Evolutionary conservation across 768 basidiomycete genomes (phyloP), one percentile per base, ranked within the genome.

Genomic region (Tricholoma hemisulphureum): DNA sequence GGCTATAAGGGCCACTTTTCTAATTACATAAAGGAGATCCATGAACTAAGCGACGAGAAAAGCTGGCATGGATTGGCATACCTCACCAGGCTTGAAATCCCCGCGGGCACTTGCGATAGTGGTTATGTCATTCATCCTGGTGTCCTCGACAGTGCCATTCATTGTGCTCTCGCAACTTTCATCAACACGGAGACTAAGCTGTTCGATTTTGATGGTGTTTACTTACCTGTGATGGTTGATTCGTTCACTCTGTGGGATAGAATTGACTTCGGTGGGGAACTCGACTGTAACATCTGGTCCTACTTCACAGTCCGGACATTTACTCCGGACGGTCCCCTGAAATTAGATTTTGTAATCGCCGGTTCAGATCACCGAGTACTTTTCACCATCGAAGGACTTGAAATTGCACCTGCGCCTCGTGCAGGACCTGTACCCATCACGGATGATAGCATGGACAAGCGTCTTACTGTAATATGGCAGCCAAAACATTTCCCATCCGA

Each of bases 91-190:
- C 49, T 51, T 16, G 49, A 51, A n/a, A 51, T 51, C 20, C 49
- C 49, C 7, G 28, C 26, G 26, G 49, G 16, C 4, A 32, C n/a
- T 18, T n/a, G 4, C 24, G 51, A 58, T 34, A 18, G 43, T 4
- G 57, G 57, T 45, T 58, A 58, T 53, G 21, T 58, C 24, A 51
- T 58, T 53, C 57, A 58, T 39, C 57, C 57, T 28, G 34, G 57
- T 24, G 32, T 58, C 39, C 57, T 58, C 20, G 57, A 58, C 35
- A 58, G 57, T 24, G 41, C 34, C 37, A 52, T 58, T 18, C 57
- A 58, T 26, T 34, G 26, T 3, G 43, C 51, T 31, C 29, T 58
- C 16, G 57, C 51, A 21, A 26, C 39, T 20, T 58, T 58, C 57
- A 52, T 58, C 39, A 21, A 51, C 49, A 51, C 16, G 23, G 51